Percentiles rank a stretch among this genome's conserved stretches.
These are phyloP conservation scores for Chenopodium suecicum DNA, from an alignment of 148 eudicot genomes.

Conservation along the genomic window DNA sequence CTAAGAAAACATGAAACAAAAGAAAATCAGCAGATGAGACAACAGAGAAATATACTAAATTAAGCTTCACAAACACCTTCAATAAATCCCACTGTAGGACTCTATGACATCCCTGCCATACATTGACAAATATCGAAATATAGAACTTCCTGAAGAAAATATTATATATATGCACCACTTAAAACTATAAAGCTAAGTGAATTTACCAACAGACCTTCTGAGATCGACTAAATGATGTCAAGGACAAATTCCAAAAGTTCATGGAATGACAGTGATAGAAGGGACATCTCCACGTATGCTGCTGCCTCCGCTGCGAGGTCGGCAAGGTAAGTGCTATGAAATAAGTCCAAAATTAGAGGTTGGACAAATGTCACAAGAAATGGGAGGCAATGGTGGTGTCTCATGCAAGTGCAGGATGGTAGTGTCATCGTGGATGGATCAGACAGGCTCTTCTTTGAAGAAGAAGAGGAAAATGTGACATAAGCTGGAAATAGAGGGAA, in stretches of 20 bases:
- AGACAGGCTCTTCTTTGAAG: slow-evolving; percentile 57
- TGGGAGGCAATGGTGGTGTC: slow-evolving; percentile 59
- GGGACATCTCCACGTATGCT: slow-evolving; percentile 52
- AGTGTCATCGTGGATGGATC: slow-evolving; percentile 45
- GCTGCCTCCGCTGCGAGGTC: slow-evolving; percentile 57
- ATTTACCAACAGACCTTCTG: slow-evolving; percentile 81
- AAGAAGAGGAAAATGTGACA: slow-evolving; percentile 60
- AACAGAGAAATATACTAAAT: not conserved
- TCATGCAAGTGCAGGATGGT: slow-evolving; percentile 46
- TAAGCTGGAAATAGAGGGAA: slow-evolving; percentile 47
- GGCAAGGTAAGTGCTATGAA: slow-evolving; percentile 39
- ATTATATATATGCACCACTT: slow-evolving; percentile 12
- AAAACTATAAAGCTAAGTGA: slow-evolving; percentile 35
- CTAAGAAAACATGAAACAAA: slow-evolving; percentile 30
- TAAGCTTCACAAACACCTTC: slow-evolving; percentile 21
- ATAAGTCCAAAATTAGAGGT: slow-evolving; percentile 54
- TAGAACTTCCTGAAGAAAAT: not conserved
- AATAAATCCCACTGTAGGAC: slow-evolving; percentile 8
- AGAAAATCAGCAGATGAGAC: slow-evolving; percentile 18
- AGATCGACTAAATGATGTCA: slow-evolving; percentile 63
- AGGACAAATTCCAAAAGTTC: slow-evolving; percentile 74
- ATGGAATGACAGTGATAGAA: slow-evolving; percentile 55
- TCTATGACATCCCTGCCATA: slow-evolving; percentile 16
- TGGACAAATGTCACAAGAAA: slow-evolving; percentile 59
- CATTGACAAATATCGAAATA: slow-evolving; percentile 6